These are phyloP conservation scores for Magnolia officinalis DNA, from an alignment of 164 flowering plant species.

Conservation along the genomic window DNA sequence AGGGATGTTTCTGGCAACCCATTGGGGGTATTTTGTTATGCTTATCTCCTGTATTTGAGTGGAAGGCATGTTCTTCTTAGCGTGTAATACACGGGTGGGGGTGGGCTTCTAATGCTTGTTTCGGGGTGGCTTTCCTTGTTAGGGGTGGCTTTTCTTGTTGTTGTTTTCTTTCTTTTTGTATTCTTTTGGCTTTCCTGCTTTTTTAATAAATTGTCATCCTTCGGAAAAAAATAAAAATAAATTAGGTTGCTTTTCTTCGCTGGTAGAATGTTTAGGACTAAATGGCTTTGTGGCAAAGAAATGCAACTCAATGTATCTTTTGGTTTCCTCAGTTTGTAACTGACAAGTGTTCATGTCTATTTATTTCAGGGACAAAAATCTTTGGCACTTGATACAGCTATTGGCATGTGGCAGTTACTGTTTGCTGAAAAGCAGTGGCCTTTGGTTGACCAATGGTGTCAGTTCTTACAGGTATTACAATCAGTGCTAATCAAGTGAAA, in stretches of 20 bases:
- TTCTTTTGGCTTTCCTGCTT: too few species aligned
- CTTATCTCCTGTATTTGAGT: too few species aligned
- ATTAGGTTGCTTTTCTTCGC: background rate
- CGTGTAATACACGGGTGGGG: too few species aligned
- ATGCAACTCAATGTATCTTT: background rate
- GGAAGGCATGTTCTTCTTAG: too few species aligned
- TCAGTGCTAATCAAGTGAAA: background rate
- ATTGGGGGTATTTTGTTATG: too few species aligned
- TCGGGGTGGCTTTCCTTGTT: too few species aligned
- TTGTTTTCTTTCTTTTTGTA: too few species aligned
- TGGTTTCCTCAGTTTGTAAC: background rate
- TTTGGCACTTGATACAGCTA: slow-evolving; percentile 95
- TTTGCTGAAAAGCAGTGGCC: slow-evolving; percentile 98
- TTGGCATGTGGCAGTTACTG: slow-evolving; percentile 98
- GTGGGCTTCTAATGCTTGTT: too few species aligned
- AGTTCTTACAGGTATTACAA: slow-evolving; percentile 77
- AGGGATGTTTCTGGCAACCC: too few species aligned
- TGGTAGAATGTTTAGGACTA: background rate
- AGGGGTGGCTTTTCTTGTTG: too few species aligned
- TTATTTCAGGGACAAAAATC: slow-evolving; percentile 90
- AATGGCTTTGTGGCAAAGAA: background rate
- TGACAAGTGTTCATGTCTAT: background rate
- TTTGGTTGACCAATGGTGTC: slow-evolving; percentile 96
- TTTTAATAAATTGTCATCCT: too few species aligned
- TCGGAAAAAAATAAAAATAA: too few species aligned